Percentiles rank a stretch among this genome's conserved stretches.
Evolutionary conservation across 768 basidiomycete genomes (phyloP).

Genomic region (Paxillus involutus): DNA sequence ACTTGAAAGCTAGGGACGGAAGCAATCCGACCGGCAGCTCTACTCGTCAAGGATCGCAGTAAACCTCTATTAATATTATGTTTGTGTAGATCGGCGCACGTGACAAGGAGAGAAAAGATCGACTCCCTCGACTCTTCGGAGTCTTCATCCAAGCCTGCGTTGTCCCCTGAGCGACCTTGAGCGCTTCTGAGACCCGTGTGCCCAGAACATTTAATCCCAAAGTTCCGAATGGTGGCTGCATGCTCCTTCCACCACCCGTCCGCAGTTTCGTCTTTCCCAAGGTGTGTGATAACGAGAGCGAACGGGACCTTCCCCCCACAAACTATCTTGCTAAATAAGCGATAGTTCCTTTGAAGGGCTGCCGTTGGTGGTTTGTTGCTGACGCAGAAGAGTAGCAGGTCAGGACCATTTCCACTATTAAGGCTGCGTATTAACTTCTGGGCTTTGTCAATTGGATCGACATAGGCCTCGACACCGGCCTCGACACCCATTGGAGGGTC

Average conservation of each 20-base stretch:
- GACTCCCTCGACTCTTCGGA: conserved; percentile 24
- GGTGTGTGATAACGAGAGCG: conserved; percentile 31
- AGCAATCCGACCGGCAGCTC: conserved; percentile 1
- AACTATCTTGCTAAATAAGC: conserved; percentile 26
- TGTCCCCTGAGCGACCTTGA: conserved; percentile 16
- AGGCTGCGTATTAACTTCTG: conserved; percentile 33
- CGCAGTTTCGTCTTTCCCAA: conserved; percentile 23
- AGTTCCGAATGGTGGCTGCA: conserved; percentile 6
- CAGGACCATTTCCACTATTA: conserved; percentile 23
- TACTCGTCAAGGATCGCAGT: conserved; percentile 12
- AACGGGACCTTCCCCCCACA: conserved; percentile 26
- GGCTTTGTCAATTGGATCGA: conserved; percentile 22
- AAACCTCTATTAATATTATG: neutral
- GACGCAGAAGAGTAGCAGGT: conserved; percentile 32
- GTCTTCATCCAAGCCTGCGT: conserved; percentile 23
- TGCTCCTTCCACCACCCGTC: conserved; percentile 38
- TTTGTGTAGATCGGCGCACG: conserved; percentile 13
- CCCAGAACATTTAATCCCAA: conserved; percentile 20
- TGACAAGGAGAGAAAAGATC: conserved; percentile 18
- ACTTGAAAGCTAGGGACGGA: conserved; percentile 9
- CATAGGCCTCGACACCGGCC: conserved; percentile 14
- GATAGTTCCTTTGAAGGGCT: conserved; percentile 26
- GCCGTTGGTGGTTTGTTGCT: conserved; percentile 24
- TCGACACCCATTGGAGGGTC: conserved; percentile 21
- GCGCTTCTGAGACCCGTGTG: conserved; percentile 35